These are phyloP conservation scores for Salvia rosmarinus DNA, from an alignment of 257 asterid species.

Conservation along the genomic window DNA sequence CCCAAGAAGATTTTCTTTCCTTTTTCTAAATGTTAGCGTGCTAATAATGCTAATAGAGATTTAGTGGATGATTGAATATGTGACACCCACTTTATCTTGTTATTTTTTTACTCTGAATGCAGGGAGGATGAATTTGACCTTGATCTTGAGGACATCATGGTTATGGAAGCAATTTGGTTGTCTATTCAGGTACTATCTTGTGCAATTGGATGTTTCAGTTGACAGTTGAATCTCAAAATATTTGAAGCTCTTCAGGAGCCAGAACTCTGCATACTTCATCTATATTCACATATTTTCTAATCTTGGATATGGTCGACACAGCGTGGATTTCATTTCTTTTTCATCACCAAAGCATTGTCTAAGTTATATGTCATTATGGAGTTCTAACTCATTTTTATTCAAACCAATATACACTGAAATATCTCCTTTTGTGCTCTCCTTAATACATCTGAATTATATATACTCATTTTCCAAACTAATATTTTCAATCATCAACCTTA, in stretches of 20 bases:
- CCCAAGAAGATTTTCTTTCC: neutral
- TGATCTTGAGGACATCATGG: conserved; percentile 99
- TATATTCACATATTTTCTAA: neutral
- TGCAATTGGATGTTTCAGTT: conserved; percentile 9
- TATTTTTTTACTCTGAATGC: conserved; percentile 33
- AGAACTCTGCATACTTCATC: conserved; percentile 5
- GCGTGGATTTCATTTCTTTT: neutral
- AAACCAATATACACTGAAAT: neutral
- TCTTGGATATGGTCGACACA: neutral
- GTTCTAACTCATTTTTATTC: neutral
- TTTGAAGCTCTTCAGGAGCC: conserved; percentile 7
- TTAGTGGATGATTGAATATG: conserved; percentile 3
- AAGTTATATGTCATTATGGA: neutral
- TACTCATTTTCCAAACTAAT: neutral
- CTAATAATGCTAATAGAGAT: neutral
- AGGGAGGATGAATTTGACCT: conserved; percentile 92
- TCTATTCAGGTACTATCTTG: conserved; percentile 79
- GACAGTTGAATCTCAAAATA: neutral
- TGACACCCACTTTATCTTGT: conserved; percentile 21
- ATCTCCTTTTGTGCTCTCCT: neutral
- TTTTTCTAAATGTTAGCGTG: neutral
- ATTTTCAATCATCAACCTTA: neutral
- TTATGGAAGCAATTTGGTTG: conserved; percentile 98
- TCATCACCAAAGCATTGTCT: neutral
- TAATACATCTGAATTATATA: neutral